Base-by-base conservation (phyloP, 495 filamentous ascomycete species). In the Neurospora sp. region DNA sequence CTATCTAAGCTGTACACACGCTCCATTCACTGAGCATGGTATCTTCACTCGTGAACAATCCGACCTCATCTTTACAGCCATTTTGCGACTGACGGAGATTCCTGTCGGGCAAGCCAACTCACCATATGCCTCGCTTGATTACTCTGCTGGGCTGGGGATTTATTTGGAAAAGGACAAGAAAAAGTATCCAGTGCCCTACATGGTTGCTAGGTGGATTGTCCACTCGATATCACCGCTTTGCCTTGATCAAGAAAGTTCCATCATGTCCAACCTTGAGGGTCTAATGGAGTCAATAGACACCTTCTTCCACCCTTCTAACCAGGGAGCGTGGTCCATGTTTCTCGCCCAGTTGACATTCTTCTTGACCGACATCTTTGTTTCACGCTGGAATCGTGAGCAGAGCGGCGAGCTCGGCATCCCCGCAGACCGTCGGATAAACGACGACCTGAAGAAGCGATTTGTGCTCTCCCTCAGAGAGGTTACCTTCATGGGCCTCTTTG, bases 271-370 rank as follows among this genome's bases (percentile, higher is more conserved):
- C 74, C 89, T 99, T 3, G 96, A 99, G 79, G 96, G 94, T 9
- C 86, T 99, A 45, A 93, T 99, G 75, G 91, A 98, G 79, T 96
- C 93, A 17, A 92, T 98, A 66, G 96, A 99, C 80, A 99, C 96
- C 2, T 99, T 98, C 83, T 99, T 97, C 85, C 96, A 99, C 76
- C 96, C 96, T 21, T 98, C 96, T 13, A 99, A 99, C 80, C 93
- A 96, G 69, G 96, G 96, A 10, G 83, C 79, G 45, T 99, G 96
- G 96, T 97, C 95, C 0, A 93, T 90, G 79, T 93, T 93, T 69
- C 83, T 99, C 21, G 90, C 93, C 0, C 94, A 98, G 78, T 85
- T 99, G 69, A 92, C 96, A 36, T 98, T 92, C 81, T 98, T 96
- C 81, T 86, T 98, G 3, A 90, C 93, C 7, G 96, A 99, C 80